Evolutionary conservation across 805 yeast genomes (phyloP).

Genomic region (Pachysolen tannophilus): DNA sequence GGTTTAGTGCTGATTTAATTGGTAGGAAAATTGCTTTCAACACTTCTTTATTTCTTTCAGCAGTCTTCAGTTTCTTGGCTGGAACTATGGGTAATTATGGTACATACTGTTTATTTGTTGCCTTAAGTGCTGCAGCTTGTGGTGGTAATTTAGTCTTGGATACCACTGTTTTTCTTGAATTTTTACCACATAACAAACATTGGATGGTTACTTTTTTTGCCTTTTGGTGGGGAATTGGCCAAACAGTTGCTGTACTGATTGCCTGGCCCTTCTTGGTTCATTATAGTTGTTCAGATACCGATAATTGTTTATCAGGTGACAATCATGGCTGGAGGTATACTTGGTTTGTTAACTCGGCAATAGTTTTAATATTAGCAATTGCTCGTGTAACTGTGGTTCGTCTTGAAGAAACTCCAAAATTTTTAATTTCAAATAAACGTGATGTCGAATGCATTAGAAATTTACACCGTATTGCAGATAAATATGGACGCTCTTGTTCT

Average conservation of each 20-base stretch:
- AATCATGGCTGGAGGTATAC: conserved; percentile 61
- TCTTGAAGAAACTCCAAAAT: conserved; percentile 51
- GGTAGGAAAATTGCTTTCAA: conserved; percentile 48
- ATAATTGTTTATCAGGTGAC: conserved; percentile 32
- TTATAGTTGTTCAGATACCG: conserved; percentile 35
- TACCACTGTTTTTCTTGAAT: conserved; percentile 45
- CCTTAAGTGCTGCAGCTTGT: conserved; percentile 35
- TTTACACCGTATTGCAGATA: conserved; percentile 35
- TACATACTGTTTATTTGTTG: conserved; percentile 41
- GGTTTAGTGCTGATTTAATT: conserved; percentile 45
- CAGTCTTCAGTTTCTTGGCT: conserved; percentile 42
- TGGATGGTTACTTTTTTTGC: conserved; percentile 47
- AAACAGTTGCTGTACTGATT: conserved; percentile 40
- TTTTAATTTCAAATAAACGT: conserved; percentile 41
- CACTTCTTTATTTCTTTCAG: conserved; percentile 36
- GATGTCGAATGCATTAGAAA: conserved; percentile 40
- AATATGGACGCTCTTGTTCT: conserved; percentile 31
- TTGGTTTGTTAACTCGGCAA: conserved; percentile 45
- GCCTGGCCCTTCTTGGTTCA: conserved; percentile 51
- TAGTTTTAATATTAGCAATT: conserved; percentile 40
- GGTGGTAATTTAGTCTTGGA: conserved; percentile 55
- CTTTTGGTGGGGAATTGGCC: conserved; percentile 59
- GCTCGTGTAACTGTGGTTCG: conserved; percentile 35
- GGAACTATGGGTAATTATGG: conserved; percentile 45
- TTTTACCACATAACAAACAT: conserved; percentile 41